phyloP scores from a whole-genome alignment of 2,329 filamentous ascomycete genomes.

The Arthrobotrys entomopaga region DNA sequence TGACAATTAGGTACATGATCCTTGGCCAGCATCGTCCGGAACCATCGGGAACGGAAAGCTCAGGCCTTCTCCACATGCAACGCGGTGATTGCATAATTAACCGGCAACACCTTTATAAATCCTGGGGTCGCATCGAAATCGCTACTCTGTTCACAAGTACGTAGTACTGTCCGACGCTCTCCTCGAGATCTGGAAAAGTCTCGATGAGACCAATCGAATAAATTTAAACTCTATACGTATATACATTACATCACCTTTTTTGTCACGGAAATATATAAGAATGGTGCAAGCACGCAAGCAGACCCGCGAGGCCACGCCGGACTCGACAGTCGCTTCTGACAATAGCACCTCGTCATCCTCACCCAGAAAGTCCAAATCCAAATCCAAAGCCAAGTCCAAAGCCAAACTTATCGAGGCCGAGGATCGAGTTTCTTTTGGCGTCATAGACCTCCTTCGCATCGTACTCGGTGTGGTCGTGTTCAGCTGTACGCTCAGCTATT shows the following conservation, averaged over 20 bases:
- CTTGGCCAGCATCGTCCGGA: conserved; percentile 35
- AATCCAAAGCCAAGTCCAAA: conserved; percentile 9
- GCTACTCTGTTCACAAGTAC: conserved; percentile 38
- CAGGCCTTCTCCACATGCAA: conserved; percentile 34
- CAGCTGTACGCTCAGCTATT: conserved; percentile 77
- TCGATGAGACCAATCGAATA: not conserved
- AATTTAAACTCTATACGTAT: too few relatives aligned
- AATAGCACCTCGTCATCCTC: conserved; percentile 39
- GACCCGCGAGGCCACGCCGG: conserved; percentile 29
- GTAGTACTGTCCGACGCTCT: not conserved
- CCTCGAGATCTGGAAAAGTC: not conserved
- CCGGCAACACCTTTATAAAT: conserved; percentile 28
- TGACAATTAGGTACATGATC: conserved; percentile 3
- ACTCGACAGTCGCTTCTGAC: conserved; percentile 24
- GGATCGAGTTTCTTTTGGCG: conserved; percentile 61
- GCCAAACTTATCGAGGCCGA: conserved; percentile 48
- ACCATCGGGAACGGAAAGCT: conserved; percentile 29
- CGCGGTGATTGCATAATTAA: not conserved
- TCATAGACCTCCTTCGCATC: conserved; percentile 75
- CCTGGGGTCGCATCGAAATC: conserved; percentile 8
- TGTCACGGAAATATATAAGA: conserved; percentile 30
- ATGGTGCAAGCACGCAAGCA: conserved; percentile 45
- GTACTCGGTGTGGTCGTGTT: conserved; percentile 74
- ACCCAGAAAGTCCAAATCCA: conserved; percentile 11
- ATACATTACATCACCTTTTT: too few relatives aligned